phyloP scores from a whole-genome alignment of 306 rosid genomes.

The Amphicarpaea edgeworthii region DNA sequence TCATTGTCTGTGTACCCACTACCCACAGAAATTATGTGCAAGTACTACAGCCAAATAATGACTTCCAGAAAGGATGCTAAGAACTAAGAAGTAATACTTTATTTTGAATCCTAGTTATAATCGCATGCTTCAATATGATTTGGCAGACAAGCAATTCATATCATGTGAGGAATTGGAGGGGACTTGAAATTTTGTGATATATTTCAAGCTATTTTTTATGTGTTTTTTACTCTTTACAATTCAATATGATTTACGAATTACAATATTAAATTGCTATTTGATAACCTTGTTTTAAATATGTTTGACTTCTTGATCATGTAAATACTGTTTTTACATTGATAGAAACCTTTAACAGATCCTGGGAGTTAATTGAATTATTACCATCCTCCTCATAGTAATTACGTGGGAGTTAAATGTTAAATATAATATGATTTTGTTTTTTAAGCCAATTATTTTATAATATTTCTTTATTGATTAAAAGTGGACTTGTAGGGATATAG shows the following conservation, averaged over 20 bases:
- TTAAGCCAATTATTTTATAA: background rate
- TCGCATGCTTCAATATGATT: background rate
- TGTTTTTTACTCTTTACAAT: too few species aligned
- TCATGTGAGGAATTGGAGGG: background rate
- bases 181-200: background rate
- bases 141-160: background rate
- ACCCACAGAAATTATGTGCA: constrained; percentile 28
- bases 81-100: constrained; percentile 21
- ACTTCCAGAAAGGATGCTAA: constrained; percentile 25
- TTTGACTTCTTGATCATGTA: constrained; percentile 18
- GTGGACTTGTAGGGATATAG: background rate
- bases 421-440: too few species aligned
- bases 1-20: background rate
- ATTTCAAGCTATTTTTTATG: too few species aligned
- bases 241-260: too few species aligned
- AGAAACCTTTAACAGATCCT: background rate
- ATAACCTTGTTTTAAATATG: background rate
- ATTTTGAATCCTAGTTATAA: background rate
- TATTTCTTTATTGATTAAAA: constrained; percentile 8
- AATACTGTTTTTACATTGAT: background rate
- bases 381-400: constrained; percentile 13
- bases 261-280: too few species aligned
- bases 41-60: constrained; percentile 12
- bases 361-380: background rate
- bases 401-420: background rate